Evolutionary conservation across 2,329 filamentous ascomycete species (phyloP), one percentile per base, ranked within the genome.

Genomic region (Zasmidium citrigriseum): DNA sequence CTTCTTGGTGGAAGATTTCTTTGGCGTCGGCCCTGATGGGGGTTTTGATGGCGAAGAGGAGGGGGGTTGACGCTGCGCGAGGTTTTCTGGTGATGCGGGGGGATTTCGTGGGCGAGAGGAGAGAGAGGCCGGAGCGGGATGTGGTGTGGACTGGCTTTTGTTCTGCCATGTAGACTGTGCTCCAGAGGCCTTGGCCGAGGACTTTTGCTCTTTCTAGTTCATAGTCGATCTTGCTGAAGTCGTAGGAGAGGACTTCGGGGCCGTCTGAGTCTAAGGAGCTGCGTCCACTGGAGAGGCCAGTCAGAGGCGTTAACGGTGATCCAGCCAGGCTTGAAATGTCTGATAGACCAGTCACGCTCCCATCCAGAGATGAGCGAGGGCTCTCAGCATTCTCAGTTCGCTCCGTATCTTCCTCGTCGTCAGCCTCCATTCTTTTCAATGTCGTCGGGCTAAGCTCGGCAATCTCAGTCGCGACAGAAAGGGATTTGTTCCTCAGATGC

Each of bases 351-450:
- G 50, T 54, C 20, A 20, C 16, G 25, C 27, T 55, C 14, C 54
- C 58, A 22, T 65, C 61, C 18, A 65, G 14, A 9, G 61, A 64
- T 14, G 50, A 56, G 23, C 59, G 34, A 18, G 57, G 55, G 44
- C 58, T 62, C 5, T 54, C 50, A 14, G 29, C 41, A 41, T 41
- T 9, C 21, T 48, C 46, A 21, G 18, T 44, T 29, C 22, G 29
- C 12, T 54, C 46, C 1, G 21, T 41, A 18, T 45, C 38, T 9
- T 46, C 48, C 82, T 85, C 65, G 89, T 89, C 75, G 83, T 88
- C 52, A 80, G 96, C 68, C 86, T 90, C 12, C 89, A 54, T 53
- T 27, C 24, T 49, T 22, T 51, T 46, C 16, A 57, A 46, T 18
- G 44, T 34, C 22, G 54, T 47, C 23, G 59, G 54, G 45, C 59